A percentile compares a stretch with the other conserved stretches of the same genome.
Conservation (phyloP, 73 alveolate species). For the Paraurostyla sp. region DNA sequence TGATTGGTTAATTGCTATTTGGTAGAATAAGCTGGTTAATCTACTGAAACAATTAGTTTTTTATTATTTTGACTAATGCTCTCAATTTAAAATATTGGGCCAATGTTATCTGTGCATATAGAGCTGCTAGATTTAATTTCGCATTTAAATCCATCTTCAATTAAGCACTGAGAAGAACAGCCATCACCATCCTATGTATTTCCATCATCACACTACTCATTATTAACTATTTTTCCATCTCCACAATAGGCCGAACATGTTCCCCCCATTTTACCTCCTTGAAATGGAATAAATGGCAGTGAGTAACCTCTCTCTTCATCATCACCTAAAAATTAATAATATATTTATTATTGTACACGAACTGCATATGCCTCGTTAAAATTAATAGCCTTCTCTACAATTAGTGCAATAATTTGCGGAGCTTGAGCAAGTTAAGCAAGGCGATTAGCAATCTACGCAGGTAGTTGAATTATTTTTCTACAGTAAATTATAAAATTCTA, state of each 20-base stretch:
- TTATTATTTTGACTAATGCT: background rate
- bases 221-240: background rate
- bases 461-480: too few relatives aligned
- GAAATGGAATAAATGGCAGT: background rate
- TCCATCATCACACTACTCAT: conserved; percentile 31
- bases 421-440: conserved; percentile 9
- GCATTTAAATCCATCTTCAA: background rate
- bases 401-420: background rate
- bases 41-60: background rate
- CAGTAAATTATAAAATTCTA: background rate
- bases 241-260: conserved; percentile 13
- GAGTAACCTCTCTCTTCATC: background rate
- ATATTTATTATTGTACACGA: too few relatives aligned
- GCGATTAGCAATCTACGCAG: background rate
- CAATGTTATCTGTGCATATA: background rate
- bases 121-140: background rate
- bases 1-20: background rate
- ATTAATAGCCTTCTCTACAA: background rate
- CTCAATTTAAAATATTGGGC: conserved; percentile 1
- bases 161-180: background rate
- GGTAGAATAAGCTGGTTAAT: background rate
- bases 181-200: conserved; percentile 7
- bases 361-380: background rate
- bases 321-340: background rate
- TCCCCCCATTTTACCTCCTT: conserved; percentile 34